A percentile compares a stretch with the other conserved stretches of the same genome.
Conservation (phyloP, 2,329 filamentous ascomycete species). For the Colletotrichum tabaci region DNA sequence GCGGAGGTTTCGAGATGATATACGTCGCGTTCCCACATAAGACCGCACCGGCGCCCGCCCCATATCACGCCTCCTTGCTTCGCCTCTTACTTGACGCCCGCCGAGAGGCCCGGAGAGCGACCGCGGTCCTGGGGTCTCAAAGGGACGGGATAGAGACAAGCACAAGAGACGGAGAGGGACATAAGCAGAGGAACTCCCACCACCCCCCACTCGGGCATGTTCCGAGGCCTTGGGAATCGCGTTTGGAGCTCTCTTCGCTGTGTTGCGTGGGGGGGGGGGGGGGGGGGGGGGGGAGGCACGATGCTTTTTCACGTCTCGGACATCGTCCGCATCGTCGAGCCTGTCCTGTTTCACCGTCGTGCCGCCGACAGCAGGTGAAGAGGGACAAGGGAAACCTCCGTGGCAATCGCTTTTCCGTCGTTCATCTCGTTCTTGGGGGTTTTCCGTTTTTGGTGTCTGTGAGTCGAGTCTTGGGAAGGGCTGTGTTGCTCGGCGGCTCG, state of each 20-base stretch:
- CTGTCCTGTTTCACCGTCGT: neutral
- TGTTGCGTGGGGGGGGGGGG: neutral
- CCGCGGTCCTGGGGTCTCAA: neutral
- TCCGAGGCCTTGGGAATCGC: constrained; percentile 13
- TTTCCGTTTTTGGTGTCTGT: neutral
- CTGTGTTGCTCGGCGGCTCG: constrained; percentile 5
- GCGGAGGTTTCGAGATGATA: neutral
- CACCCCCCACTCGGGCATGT: constrained; percentile 33
- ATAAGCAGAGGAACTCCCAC: too few species aligned
- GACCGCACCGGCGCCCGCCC: neutral
- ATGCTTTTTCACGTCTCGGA: neutral
- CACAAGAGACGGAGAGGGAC: neutral
- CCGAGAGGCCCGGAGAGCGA: constrained; percentile 16
- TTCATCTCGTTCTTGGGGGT: neutral
- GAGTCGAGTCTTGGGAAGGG: neutral
- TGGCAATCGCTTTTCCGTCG: constrained; percentile 1
- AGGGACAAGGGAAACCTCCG: neutral
- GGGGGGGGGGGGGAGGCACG: neutral
- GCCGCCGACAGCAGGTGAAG: neutral
- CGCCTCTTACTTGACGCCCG: neutral
- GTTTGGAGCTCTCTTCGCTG: neutral
- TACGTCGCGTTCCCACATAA: neutral
- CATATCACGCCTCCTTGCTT: neutral
- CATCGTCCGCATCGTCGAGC: neutral
- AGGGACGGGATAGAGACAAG: too few species aligned